Conservation (phyloP, 2,329 filamentous ascomycete species). For the Zymoseptoria brevis region DNA sequence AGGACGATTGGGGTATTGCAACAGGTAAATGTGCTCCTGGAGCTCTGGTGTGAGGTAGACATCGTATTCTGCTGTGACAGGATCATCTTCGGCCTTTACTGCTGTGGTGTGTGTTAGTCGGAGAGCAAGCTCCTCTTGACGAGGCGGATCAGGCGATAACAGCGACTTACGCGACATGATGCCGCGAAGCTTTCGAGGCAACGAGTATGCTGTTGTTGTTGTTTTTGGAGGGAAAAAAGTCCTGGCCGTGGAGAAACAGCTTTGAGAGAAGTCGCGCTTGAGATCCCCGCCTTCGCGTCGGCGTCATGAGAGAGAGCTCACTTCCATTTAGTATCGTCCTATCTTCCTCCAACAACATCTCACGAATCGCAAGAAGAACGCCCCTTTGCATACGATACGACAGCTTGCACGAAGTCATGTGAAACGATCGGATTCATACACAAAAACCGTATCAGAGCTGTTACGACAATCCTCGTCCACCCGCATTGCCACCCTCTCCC, state of each 20-base stretch:
- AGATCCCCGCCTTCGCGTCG: background rate
- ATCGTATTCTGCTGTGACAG: constrained; percentile 56
- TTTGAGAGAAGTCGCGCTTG: background rate
- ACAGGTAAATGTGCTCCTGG: constrained; percentile 52
- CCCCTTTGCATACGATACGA: background rate
- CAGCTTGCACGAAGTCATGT: background rate
- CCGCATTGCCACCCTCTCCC: background rate
- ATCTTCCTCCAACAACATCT: background rate
- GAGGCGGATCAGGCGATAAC: constrained; percentile 8
- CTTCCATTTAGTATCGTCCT: background rate
- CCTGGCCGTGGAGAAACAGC: background rate
- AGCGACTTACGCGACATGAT: constrained; percentile 20
- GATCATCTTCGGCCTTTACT: constrained; percentile 34
- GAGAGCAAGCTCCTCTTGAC: constrained; percentile 2
- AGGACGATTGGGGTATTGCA: constrained; percentile 80
- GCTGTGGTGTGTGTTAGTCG: constrained; percentile 10
- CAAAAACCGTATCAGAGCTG: background rate
- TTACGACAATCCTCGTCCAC: background rate
- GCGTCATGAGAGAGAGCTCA: constrained; percentile 1
- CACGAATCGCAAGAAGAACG: background rate
- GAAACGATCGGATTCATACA: background rate
- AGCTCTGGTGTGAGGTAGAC: constrained; percentile 75
- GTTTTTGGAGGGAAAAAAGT: background rate
- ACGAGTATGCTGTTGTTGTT: background rate
- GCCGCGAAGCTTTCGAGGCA: background rate